phyloP scores from a whole-genome alignment of 495 filamentous ascomycete genomes.

The Penicillium cosmopolitanum region DNA sequence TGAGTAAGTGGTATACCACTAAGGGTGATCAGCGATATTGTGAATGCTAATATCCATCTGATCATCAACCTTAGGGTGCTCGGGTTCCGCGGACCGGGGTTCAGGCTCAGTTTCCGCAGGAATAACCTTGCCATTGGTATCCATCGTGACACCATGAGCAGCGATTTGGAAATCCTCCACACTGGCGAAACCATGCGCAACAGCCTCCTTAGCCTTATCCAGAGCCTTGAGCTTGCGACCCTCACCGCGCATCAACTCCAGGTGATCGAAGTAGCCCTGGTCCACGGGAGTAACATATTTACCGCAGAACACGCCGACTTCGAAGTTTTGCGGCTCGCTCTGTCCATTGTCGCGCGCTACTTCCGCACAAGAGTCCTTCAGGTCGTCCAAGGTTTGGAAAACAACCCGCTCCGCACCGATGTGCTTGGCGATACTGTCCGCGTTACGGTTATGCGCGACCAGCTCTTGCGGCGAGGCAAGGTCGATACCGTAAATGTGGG shows the following conservation, averaged over 20 bases:
- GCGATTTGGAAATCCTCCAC: slow-evolving; percentile 65
- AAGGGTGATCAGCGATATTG: slow-evolving; percentile 58
- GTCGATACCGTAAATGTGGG: slow-evolving; percentile 87
- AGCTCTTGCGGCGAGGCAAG: slow-evolving; percentile 82
- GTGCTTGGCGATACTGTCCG: slow-evolving; percentile 69
- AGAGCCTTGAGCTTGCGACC: slow-evolving; percentile 71
- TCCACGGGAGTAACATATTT: slow-evolving; percentile 84
- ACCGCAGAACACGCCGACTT: slow-evolving; percentile 96
- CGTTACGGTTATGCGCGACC: slow-evolving; percentile 77
- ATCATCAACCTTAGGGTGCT: slow-evolving; percentile 48
- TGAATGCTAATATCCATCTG: slow-evolving; percentile 66
- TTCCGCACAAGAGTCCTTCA: slow-evolving; percentile 79
- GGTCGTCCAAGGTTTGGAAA: slow-evolving; percentile 83
- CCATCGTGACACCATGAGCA: slow-evolving; percentile 63
- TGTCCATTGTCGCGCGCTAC: slow-evolving; percentile 58
- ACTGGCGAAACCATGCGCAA: slow-evolving; percentile 66
- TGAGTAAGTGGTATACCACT: slow-evolving; percentile 13
- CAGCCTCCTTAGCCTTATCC: slow-evolving; percentile 69
- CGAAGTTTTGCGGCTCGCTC: slow-evolving; percentile 66
- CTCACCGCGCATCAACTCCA: slow-evolving; percentile 76
- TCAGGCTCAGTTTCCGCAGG: slow-evolving; percentile 34
- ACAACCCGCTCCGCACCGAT: slow-evolving; percentile 94
- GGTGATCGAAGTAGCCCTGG: slow-evolving; percentile 83
- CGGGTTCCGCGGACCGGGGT: slow-evolving; percentile 15
- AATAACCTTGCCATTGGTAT: slow-evolving; percentile 60